Conservation (phyloP, 352 stramenopile genomes). For the Pythium brachiatum region DNA sequence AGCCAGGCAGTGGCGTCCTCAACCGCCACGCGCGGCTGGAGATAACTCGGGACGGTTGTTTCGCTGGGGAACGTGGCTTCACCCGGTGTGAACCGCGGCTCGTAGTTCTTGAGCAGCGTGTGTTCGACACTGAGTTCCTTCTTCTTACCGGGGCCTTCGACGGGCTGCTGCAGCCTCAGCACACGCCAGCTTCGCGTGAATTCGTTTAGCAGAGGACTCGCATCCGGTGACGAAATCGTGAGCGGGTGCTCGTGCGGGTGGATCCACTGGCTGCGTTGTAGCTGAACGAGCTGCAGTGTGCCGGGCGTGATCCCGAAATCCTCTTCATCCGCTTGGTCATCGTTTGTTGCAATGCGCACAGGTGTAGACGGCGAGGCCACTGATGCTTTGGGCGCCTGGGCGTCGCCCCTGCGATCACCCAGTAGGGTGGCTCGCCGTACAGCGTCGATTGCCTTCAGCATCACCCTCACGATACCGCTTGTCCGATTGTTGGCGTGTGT, state of each 20-base stretch:
- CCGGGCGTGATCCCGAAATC: conserved; percentile 20
- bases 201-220: conserved; percentile 21
- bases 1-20: conserved; percentile 52
- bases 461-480: background rate
- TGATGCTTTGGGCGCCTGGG: background rate
- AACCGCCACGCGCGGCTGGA: conserved; percentile 45
- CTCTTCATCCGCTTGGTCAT: conserved; percentile 1
- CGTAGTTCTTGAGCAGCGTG: conserved; percentile 63
- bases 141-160: conserved; percentile 17
- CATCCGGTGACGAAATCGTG: background rate
- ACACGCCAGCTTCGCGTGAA: conserved; percentile 19
- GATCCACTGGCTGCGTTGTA: conserved; percentile 11
- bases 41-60: conserved; percentile 32
- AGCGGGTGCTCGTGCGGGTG: conserved; percentile 8
- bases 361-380: background rate
- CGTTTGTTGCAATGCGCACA: background rate
- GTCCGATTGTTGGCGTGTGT: background rate
- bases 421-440: background rate
- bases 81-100: conserved; percentile 39
- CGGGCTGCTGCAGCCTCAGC: conserved; percentile 10
- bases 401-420: background rate
- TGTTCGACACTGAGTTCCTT: conserved; percentile 27
- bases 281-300: conserved; percentile 15
- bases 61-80: conserved; percentile 51
- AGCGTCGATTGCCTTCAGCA: background rate